Conservation (phyloP, 2,329 filamentous ascomycete genomes). For the Helotiales sp. region DNA sequence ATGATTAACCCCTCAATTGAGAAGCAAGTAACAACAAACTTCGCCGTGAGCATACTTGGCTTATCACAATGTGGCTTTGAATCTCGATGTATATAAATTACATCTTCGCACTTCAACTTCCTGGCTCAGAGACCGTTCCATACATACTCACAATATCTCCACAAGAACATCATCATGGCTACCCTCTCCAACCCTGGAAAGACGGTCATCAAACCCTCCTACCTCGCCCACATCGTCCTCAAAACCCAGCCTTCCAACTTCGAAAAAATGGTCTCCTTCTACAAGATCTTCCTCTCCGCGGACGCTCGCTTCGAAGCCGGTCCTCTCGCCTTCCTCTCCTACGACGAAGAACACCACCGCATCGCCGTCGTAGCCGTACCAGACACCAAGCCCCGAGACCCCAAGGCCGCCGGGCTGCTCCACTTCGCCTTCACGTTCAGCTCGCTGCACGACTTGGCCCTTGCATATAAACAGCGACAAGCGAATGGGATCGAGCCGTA, state of each 20-base stretch:
- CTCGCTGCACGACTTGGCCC: conserved; percentile 2
- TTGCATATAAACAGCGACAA: conserved; percentile 13
- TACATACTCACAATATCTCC: no score
- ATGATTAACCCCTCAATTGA: neutral
- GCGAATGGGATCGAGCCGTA: conserved; percentile 13
- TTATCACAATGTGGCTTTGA: neutral
- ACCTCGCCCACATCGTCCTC: conserved; percentile 17
- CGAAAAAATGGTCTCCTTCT: conserved; percentile 8
- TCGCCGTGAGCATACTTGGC: neutral
- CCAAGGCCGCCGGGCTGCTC: neutral
- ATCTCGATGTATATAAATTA: neutral
- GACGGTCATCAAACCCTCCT: conserved; percentile 2
- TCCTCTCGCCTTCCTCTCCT: conserved; percentile 5
- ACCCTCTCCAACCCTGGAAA: conserved; percentile 9
- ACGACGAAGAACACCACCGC: conserved; percentile 18
- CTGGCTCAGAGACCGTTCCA: neutral
- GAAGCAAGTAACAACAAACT: neutral
- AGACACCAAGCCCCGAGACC: neutral
- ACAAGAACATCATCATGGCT: neutral
- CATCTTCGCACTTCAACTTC: neutral
- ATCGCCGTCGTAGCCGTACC: conserved; percentile 11
- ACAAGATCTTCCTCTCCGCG: conserved; percentile 10
- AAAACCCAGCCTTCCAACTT: conserved; percentile 11
- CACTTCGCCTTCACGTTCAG: conserved; percentile 15
- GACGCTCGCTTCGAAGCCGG: neutral